phyloP scores from a whole-genome alignment of 2,329 filamentous ascomycete genomes.

The Pseudocercospora vitis region DNA sequence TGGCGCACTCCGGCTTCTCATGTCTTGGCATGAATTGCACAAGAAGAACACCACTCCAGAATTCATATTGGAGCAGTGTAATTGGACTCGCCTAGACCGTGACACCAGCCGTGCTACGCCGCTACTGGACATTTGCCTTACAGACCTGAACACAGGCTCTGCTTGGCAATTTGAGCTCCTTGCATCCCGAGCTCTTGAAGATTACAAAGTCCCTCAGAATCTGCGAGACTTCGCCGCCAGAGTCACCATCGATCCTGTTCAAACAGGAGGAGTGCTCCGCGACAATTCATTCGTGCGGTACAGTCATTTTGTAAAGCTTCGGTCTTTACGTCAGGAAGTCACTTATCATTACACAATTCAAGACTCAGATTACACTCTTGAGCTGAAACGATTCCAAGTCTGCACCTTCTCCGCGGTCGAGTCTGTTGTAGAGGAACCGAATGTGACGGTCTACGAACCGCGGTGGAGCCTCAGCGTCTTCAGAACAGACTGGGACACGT shows the following conservation, averaged over 20 bases:
- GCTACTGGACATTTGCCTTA: constrained; percentile 33
- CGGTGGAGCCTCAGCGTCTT: constrained; percentile 36
- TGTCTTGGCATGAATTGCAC: constrained; percentile 30
- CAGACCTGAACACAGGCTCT: constrained; percentile 30
- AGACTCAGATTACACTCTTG: constrained; percentile 33
- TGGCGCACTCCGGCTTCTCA: constrained; percentile 30
- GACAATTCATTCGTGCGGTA: constrained; percentile 26
- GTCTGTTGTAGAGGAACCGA: background rate
- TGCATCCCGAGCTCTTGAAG: constrained; percentile 23
- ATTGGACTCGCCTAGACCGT: constrained; percentile 33
- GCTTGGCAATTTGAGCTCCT: constrained; percentile 38
- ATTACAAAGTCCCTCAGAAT: constrained; percentile 19
- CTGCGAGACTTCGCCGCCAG: constrained; percentile 25
- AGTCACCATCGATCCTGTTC: constrained; percentile 23
- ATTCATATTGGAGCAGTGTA: constrained; percentile 13
- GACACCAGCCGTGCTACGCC: constrained; percentile 23
- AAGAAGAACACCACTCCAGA: constrained; percentile 8
- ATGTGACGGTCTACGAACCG: constrained; percentile 26
- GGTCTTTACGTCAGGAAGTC: constrained; percentile 29
- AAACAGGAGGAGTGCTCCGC: constrained; percentile 2
- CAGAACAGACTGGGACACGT: constrained; percentile 34
- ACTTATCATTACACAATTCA: constrained; percentile 32
- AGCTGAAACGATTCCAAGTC: constrained; percentile 35
- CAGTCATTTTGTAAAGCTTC: constrained; percentile 17
- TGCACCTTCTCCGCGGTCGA: constrained; percentile 10